Evolutionary conservation across 23 red algal genomes (phyloP), one percentile per base, ranked within the genome.

Genomic region (Gracilaria gracilis): DNA sequence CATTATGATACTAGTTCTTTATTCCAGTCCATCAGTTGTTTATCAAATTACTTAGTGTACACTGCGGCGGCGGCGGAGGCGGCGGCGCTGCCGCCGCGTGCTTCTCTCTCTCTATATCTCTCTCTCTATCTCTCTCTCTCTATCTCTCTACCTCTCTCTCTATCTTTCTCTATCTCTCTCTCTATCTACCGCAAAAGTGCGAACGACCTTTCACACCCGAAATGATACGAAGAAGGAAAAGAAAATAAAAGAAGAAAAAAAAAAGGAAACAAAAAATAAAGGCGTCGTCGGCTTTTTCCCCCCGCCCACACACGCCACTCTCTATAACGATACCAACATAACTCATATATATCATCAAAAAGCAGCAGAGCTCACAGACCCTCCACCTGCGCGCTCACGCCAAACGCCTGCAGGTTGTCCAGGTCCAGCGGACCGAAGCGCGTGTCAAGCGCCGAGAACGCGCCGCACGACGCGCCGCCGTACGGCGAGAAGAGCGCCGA

Each of bases 121-220:
- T 11, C 42, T 11, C 42, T n/a, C n/a, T n/a, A n/a, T 2, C 59
- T 29, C 59, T 31, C n/a, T 6, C 24, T 31, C 59, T 62, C 2
- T 4, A n/a, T 46, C 42, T 46, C 42, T 11, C 42, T 11, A n/a
- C 42, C 59, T 29, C 59, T 31, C n/a, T 6, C 24, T 31, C 59
- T 62, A 29, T 4, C n/a, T 46, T 11, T 46, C 42, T 11, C 42
- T 11, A 4, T 2, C 59, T 29, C 59, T 31, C n/a, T 6, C 24
- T 31, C 59, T 62, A 29, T 4, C n/a, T 46, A 4, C 11, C 42
- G 5, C 42, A 4, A 4, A 62, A 62, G 59, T 62, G 59, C 29
- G 59, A 62, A 62, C 59, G 59, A 62, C 29, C 59, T 62, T 62
- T 62, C 59, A 62, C 59, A 62, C 59, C 29, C 59, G 59, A 62